Evolutionary conservation across 2,329 filamentous ascomycete species (phyloP).

Genomic region (Cladosporium phlei): DNA sequence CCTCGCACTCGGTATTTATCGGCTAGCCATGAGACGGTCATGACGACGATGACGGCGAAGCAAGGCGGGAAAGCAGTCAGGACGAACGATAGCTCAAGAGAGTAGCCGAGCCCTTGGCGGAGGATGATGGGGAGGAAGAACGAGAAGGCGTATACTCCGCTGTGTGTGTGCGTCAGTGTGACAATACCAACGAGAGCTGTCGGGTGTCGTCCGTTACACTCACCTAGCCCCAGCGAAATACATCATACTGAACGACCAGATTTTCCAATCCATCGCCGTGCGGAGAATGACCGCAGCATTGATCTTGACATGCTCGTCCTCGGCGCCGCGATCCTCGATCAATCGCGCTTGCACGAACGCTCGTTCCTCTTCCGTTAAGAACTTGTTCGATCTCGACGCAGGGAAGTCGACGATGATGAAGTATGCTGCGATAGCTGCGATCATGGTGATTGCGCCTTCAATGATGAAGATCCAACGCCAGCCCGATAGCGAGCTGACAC

Average conservation of each 20-base stretch:
- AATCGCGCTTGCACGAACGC: slow-evolving; percentile 18
- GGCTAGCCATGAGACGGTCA: slow-evolving; percentile 47
- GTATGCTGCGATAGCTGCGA: slow-evolving; percentile 34
- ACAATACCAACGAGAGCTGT: too few species aligned
- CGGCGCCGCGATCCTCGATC: slow-evolving; percentile 25
- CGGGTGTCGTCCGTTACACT: too few species aligned
- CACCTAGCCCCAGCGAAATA: not conserved
- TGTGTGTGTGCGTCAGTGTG: not conserved
- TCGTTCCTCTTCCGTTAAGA: slow-evolving; percentile 29
- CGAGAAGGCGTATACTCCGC: slow-evolving; percentile 64
- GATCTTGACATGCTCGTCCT: slow-evolving; percentile 25
- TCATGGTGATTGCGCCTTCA: slow-evolving; percentile 36
- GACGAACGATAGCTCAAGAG: slow-evolving; percentile 56
- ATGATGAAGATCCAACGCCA: slow-evolving; percentile 39
- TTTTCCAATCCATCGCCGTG: slow-evolving; percentile 30
- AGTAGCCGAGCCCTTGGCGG: slow-evolving; percentile 49
- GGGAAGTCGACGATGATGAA: slow-evolving; percentile 39
- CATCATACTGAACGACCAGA: slow-evolving; percentile 23
- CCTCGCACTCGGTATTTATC: slow-evolving; percentile 64
- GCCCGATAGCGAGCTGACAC: slow-evolving; percentile 27
- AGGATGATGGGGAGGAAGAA: slow-evolving; percentile 79
- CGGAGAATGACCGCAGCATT: slow-evolving; percentile 20
- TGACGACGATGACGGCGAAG: slow-evolving; percentile 59
- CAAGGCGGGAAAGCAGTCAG: slow-evolving; percentile 70
- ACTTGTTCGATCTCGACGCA: not conserved